Evolutionary conservation across 192 early-diverging fungal genomes (phyloP).

Genomic region (Podila verticillata): DNA sequence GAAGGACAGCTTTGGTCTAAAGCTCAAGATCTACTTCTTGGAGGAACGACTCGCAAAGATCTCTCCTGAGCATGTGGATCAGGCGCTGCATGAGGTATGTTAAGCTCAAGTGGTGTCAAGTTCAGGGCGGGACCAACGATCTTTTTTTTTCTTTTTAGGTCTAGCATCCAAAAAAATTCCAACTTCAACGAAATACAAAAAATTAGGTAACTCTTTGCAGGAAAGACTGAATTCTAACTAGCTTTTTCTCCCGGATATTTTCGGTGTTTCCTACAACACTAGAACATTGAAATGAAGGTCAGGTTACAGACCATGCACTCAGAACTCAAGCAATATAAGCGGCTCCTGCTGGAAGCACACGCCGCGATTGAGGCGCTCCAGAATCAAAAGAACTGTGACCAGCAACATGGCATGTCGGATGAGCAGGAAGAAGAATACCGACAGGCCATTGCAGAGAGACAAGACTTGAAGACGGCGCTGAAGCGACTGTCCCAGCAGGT

Average conservation of each 20-base stretch:
- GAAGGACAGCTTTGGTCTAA: slow-evolving; percentile 65
- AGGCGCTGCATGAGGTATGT: slow-evolving; percentile 61
- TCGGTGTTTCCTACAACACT: background rate
- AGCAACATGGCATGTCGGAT: slow-evolving; percentile 55
- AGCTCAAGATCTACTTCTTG: slow-evolving; percentile 63
- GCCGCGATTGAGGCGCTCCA: slow-evolving; percentile 58
- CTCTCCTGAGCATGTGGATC: slow-evolving; percentile 64
- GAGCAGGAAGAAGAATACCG: slow-evolving; percentile 49
- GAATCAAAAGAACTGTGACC: slow-evolving; percentile 44
- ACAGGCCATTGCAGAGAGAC: slow-evolving; percentile 23
- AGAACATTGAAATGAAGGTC: slow-evolving; percentile 64
- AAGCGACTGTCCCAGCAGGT: slow-evolving; percentile 14
- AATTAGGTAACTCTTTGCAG: too few species aligned
- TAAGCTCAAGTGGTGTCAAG: too few species aligned
- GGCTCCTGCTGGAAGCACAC: slow-evolving; percentile 54
- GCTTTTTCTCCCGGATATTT: background rate
- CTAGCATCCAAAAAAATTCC: background rate
- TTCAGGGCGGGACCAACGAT: too few species aligned
- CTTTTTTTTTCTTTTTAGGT: background rate
- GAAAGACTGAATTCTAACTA: background rate
- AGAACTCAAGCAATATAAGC: slow-evolving; percentile 60
- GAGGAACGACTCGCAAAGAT: slow-evolving; percentile 59
- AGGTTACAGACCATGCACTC: slow-evolving; percentile 55
- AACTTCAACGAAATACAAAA: too few species aligned
- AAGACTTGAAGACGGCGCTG: slow-evolving; percentile 8